Evolutionary conservation across 352 stramenopile genomes (phyloP), one percentile per base, ranked within the genome.

Genomic region (Stramenopiles sp.): DNA sequence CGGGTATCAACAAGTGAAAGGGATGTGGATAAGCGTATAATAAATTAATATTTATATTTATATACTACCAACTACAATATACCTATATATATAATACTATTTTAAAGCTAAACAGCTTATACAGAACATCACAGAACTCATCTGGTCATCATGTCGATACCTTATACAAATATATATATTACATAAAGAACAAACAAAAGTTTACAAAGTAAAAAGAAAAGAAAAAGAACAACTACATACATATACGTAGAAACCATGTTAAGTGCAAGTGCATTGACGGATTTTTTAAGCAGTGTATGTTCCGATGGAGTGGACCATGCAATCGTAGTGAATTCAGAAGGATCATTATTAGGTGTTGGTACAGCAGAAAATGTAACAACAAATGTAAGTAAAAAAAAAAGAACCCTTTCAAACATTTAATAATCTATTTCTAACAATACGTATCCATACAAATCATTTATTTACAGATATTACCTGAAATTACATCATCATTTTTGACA

Each of bases 401-500:
- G 53, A 20, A 69, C 27, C 20, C 53, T 69, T 69, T 27, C 27
- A 23, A 20, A 20, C 27, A 20, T 69, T 20, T 27, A 23, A 20
- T 23, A 20, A 69, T 20, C 53, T 27, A 20, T 20, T 23, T 69
- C 53, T 69, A 69, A 69, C 53, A 69, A 69, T 69, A 23, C 27
- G 20, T 23, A 69, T 23, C 20, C 20, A 69, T 23, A 23, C 20
- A 23, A 69, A 69, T 69, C 53, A 23, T 27, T 20, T 23, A 23
- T 69, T 69, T 27, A 69, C 53, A 69, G 53, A 27, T 69, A 23
- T 27, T 69, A 20, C 53, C 53, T 27, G 53, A 69, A 27, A 69
- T 69, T 69, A 69, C 53, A 23, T 69, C 53, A 23, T 69, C 53
- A 27, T 69, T 69, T 69, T 69, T 69, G 53, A 69, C 53, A 69